Base-by-base conservation (phyloP, 306 rosid genomes). In the Rosa chinensis region DNA sequence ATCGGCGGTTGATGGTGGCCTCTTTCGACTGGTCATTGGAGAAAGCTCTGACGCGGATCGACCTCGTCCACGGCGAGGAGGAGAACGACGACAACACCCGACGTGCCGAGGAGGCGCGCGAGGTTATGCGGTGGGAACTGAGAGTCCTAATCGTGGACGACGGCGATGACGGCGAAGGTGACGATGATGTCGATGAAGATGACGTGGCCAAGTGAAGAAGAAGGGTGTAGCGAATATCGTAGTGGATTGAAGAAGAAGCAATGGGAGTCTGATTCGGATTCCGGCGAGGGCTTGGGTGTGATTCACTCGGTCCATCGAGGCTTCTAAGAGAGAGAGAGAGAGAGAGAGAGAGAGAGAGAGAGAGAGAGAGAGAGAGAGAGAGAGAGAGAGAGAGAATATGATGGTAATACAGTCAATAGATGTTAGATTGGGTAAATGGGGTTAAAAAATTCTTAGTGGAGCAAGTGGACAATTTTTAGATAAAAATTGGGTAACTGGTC, bases 11-110 rank as follows among this genome's bases (percentile, higher is more conserved):
- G 10, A 88, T 25, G 28, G 28, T 70, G 61, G 61, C 61, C 70
- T 71, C 81, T 49, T 78, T 77, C 23, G 25, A 50, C 0, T 37
- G 85, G 43, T 25, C 68, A 73, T 80, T 52, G 85, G 91, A 87
- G 88, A 90, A 93, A 35, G 94, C 93, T 73, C 89, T 69, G 23
- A 82, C 71, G 10, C 85, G 81, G 66, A 90, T 85, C 77, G 89
- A 64, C 82, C 89, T 39, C 1, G 80, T 16, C 76, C 80, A 39
- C 5, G 67, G 47, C 21, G 77, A 62, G 1, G 74, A 61, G 1
- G 79, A 73, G 17, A 43, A 75, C 13, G 74, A 44, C 6, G 84
- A 70, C 55, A 80, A 50, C 10, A 70, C 50, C 2, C 76, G 78
- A 18, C 85, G 88, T 20, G 80, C 55, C 17, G 53, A 62, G 20